Conservation (phyloP, 179 eudicot species). For the Dionaea muscipula region DNA sequence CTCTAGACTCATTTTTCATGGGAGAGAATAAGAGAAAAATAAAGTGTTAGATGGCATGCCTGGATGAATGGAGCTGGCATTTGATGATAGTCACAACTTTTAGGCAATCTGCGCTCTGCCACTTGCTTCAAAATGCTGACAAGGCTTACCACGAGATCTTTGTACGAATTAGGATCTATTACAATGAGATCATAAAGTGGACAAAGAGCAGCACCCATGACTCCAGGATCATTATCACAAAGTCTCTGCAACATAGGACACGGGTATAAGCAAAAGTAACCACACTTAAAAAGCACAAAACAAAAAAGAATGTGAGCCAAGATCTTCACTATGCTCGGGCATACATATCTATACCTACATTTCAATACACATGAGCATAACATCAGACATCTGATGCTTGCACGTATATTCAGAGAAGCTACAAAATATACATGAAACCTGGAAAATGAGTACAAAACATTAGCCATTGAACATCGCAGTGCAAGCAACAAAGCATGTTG, state of each 20-base stretch:
- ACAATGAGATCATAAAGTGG: constrained; percentile 74
- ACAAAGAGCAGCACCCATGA: constrained; percentile 90
- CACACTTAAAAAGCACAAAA: neutral
- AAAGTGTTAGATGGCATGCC: constrained; percentile 22
- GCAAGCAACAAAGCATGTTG: no score
- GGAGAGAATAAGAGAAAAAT: neutral
- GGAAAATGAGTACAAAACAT: no score
- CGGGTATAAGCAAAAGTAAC: neutral
- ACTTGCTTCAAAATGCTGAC: constrained; percentile 93
- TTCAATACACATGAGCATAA: no score
- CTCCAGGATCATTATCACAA: constrained; percentile 94
- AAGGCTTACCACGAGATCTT: constrained; percentile 79
- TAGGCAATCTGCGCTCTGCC: constrained; percentile 84
- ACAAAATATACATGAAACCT: no score
- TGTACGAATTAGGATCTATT: constrained; percentile 57
- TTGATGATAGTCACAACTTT: constrained; percentile 93
- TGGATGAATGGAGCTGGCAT: constrained; percentile 99
- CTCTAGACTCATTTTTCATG: neutral
- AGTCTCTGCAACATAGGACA: constrained; percentile 55
- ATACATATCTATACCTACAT: no score
- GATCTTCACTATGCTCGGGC: no score
- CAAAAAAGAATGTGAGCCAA: neutral
- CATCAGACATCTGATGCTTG: no score
- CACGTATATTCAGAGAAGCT: no score
- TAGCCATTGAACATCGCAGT: no score